Evolutionary conservation across 1,139 yeast species (phyloP), one percentile per base, ranked within the genome.

Genomic region (Suhomyces atakaporum): DNA sequence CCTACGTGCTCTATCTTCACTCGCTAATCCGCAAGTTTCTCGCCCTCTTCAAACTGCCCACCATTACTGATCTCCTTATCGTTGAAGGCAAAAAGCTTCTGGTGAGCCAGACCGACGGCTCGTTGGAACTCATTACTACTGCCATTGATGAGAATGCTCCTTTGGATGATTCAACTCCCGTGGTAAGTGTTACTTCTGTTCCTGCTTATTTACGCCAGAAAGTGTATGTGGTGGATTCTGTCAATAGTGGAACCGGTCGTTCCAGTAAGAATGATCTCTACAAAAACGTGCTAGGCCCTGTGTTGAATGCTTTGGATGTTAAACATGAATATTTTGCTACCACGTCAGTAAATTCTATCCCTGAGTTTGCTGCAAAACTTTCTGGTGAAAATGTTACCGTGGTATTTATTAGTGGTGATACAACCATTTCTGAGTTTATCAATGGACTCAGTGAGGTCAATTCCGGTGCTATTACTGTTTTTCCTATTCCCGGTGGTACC

Each of bases 381-480:
- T 8, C 16, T 5, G 27, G 26, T 9, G 19, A 23, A 4, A n/a
- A 28, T 0, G 29, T 40, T 3, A 75, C 84, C 0, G 65, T 86
- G 3, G 56, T 87, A 1, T 63, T 89, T 27, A 60, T 89, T 15
- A 84, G 95, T 32, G 97, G 97, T 1, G 97, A 89, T 51, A 89
- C 97, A 0, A 81, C 95, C 1, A 66, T 88, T 9, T 79, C 75
- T 34, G 97, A 89, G 56, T 79, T 89, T 41, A 53, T 87, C 39
- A 88, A 89, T 54, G 67, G 68, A 2, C 53, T 84, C 11, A 33
- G 38, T 1, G 27, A 35, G 1, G 43, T 41, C 3, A 36, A 31
- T 2, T 39, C 43, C 1, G 44, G 46, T 33, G 19, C 50, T 44
- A 33, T 72, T 28, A 51, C 56, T 10, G 35, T 85, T 2, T 62